These are phyloP conservation scores for Anthostomella pinea DNA, from an alignment of 2,329 filamentous ascomycete species.

Conservation along the genomic window DNA sequence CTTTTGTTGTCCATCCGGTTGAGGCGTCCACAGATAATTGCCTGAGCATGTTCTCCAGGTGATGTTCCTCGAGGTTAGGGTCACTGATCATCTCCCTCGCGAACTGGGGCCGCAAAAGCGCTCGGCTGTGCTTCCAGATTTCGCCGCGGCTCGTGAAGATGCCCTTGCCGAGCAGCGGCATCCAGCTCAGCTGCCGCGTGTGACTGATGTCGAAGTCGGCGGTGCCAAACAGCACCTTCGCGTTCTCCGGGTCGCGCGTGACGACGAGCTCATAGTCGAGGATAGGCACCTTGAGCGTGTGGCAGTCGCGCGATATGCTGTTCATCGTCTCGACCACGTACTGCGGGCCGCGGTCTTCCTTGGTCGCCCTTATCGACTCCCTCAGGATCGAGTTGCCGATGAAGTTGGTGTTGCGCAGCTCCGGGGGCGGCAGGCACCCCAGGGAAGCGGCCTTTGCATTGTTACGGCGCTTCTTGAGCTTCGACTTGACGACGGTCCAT, in stretches of 20 bases:
- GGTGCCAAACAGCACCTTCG: conserved; percentile 30
- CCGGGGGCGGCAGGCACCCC: conserved; percentile 31
- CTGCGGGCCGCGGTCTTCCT: conserved; percentile 33
- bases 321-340: conserved; percentile 32
- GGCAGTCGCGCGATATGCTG: conserved; percentile 25
- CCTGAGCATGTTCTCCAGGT: conserved; percentile 35
- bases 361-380: conserved; percentile 33
- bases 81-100: conserved; percentile 42
- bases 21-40: conserved; percentile 22
- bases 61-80: conserved; percentile 40
- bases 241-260: conserved; percentile 35
- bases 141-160: conserved; percentile 38
- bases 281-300: conserved; percentile 35
- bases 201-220: conserved; percentile 35
- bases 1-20: conserved; percentile 34
- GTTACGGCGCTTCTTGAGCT: conserved; percentile 25
- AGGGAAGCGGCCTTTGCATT: conserved; percentile 25
- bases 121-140: conserved; percentile 36
- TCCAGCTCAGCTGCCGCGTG: conserved; percentile 32
- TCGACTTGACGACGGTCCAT: conserved; percentile 25
- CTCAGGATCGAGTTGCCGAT: conserved; percentile 31
- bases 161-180: conserved; percentile 43
- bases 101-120: conserved; percentile 41
- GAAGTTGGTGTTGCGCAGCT: conserved; percentile 30
- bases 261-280: conserved; percentile 37